phyloP scores from a whole-genome alignment of 2,329 filamentous ascomycete species.

The Stemphylium beticola region DNA sequence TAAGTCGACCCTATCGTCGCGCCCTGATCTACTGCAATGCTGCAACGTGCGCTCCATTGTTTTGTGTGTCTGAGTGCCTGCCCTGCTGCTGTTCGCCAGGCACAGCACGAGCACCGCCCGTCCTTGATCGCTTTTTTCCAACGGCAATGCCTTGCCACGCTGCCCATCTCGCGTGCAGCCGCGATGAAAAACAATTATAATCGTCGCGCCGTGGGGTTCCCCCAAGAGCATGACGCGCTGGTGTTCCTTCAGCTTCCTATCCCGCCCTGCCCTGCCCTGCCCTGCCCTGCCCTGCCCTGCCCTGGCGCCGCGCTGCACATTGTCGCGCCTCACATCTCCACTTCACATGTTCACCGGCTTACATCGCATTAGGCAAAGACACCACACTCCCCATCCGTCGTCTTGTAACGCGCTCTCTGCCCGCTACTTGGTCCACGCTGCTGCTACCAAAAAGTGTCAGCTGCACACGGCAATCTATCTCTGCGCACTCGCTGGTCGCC shows the following conservation, averaged over 20 bases:
- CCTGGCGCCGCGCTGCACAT: constrained; percentile 11
- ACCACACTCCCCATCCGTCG: constrained; percentile 31
- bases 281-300: background rate
- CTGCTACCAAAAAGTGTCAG: constrained; percentile 28
- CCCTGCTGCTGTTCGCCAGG: background rate
- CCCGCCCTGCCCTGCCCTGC: background rate
- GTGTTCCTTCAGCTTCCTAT: background rate
- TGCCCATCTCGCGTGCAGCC: too few relatives aligned
- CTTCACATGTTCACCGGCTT: constrained; percentile 31
- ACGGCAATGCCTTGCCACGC: background rate
- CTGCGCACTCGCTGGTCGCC: constrained; percentile 24
- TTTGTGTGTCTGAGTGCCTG: background rate
- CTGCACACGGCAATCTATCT: constrained; percentile 40
- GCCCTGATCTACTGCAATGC: constrained; percentile 9
- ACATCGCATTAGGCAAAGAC: constrained; percentile 24
- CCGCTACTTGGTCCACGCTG: constrained; percentile 24
- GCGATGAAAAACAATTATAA: too few relatives aligned
- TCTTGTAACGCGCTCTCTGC: constrained; percentile 32
- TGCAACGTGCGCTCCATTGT: constrained; percentile 10
- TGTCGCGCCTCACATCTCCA: constrained; percentile 11
- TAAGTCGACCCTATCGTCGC: constrained; percentile 37
- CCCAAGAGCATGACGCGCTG: background rate
- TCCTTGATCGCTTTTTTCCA: background rate
- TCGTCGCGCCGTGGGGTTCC: background rate
- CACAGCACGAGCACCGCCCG: background rate